Percentiles rank a stretch among this genome's conserved stretches.
phyloP scores from a whole-genome alignment of 805 yeast genomes.

The Lipomyces lipofer region DNA sequence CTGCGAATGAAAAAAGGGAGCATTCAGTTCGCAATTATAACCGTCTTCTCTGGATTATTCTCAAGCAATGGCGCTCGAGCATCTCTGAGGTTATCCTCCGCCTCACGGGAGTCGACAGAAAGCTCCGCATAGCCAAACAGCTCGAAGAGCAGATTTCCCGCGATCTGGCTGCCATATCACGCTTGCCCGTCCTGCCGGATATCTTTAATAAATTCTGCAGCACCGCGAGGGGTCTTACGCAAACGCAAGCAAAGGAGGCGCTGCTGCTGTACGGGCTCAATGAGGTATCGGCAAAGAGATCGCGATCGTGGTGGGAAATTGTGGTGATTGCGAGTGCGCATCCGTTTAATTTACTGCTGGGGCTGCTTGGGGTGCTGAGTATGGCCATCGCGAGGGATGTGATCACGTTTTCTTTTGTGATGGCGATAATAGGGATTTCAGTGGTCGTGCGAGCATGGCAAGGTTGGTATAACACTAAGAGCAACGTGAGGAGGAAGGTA shows the following conservation, averaged over 20 bases:
- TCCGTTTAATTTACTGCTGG: constrained; percentile 28
- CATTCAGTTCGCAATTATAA: no score
- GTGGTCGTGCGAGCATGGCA: constrained; percentile 31
- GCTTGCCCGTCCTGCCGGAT: no score
- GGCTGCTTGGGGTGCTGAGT: constrained; percentile 30
- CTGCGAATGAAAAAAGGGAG: no score
- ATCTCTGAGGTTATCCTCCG: no score
- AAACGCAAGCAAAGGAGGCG: constrained; percentile 16
- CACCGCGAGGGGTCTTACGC: no score
- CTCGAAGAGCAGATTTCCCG: no score
- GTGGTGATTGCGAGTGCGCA: constrained; percentile 25
- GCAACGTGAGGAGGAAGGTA: not conserved
- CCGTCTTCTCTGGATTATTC: no score
- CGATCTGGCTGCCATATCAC: no score
- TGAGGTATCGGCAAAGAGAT: constrained; percentile 26
- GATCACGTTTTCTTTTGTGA: constrained; percentile 29
- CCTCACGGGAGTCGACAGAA: no score
- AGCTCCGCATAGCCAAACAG: no score
- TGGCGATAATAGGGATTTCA: constrained; percentile 27
- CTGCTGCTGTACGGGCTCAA: constrained; percentile 24
- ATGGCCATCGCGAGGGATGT: constrained; percentile 30
- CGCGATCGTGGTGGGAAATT: constrained; percentile 28
- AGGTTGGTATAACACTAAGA: constrained; percentile 17
- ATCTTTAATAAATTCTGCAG: no score
- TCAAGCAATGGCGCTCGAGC: no score